Conservation (phyloP, 495 filamentous ascomycete genomes). For the Hypoxylon lienhwacheense region DNA sequence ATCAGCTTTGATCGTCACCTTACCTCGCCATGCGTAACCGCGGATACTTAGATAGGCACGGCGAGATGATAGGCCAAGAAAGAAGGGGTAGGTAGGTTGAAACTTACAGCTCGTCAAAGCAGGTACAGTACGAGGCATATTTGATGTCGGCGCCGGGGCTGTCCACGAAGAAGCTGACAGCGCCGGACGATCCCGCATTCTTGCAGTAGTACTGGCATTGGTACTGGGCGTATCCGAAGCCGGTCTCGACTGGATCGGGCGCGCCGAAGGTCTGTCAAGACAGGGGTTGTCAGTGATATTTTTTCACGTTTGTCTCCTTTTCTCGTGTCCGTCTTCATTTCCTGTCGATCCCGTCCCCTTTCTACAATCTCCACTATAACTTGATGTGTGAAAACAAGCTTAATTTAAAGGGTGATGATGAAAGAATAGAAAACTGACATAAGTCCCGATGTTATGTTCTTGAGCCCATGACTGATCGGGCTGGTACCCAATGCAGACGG, state of each 20-base stretch:
- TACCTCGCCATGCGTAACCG: background rate
- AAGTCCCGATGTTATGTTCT: constrained; percentile 29
- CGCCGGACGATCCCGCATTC: constrained; percentile 1
- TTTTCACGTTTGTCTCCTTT: background rate
- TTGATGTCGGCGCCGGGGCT: constrained; percentile 6
- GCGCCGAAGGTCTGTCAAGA: constrained; percentile 32
- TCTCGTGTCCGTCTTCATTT: background rate
- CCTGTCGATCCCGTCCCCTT: background rate
- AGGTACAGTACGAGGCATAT: constrained; percentile 29
- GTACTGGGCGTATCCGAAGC: constrained; percentile 74
- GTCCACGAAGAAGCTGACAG: constrained; percentile 37
- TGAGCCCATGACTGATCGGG: constrained; percentile 28
- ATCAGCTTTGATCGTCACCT: constrained; percentile 1
- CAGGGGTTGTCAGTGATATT: background rate
- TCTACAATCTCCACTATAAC: background rate
- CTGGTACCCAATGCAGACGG: constrained; percentile 24
- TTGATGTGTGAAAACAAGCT: too few relatives aligned
- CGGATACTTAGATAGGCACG: background rate
- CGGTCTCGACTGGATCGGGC: constrained; percentile 35
- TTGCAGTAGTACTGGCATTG: constrained; percentile 67
- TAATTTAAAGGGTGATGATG: too few relatives aligned
- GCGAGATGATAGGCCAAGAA: too few relatives aligned
- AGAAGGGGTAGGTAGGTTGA: too few relatives aligned
- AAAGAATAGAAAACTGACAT: constrained; percentile 17
- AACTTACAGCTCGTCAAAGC: constrained; percentile 37